Conservation (phyloP, 2,329 filamentous ascomycete genomes). For the Delphinella strobiligena region DNA sequence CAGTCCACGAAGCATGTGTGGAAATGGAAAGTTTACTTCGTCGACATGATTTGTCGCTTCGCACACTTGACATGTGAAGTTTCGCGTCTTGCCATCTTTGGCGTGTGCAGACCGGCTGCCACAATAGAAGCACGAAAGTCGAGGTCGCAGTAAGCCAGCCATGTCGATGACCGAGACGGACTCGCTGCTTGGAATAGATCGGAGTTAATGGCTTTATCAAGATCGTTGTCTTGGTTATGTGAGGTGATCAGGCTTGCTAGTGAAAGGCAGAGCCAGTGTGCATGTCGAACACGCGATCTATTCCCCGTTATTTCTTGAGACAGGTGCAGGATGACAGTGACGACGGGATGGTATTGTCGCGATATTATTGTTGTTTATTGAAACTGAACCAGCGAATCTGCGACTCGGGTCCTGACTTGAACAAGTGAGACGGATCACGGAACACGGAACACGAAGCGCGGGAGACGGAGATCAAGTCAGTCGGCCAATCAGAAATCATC, state of each 20-base stretch:
- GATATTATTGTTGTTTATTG: too few relatives aligned
- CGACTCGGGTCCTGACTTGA: too few relatives aligned
- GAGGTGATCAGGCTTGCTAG: too few relatives aligned
- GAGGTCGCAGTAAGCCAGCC: constrained; percentile 8
- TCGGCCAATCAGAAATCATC: background rate
- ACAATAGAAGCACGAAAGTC: constrained; percentile 65
- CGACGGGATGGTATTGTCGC: too few relatives aligned
- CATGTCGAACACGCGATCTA: too few relatives aligned
- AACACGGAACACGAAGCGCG: too few relatives aligned
- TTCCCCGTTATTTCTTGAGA: too few relatives aligned
- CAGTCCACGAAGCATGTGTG: constrained; percentile 3
- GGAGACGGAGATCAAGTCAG: background rate
- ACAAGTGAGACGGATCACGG: too few relatives aligned
- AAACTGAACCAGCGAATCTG: too few relatives aligned
- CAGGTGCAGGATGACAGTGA: too few relatives aligned
- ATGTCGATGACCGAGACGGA: constrained; percentile 2
- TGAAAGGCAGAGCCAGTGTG: too few relatives aligned
- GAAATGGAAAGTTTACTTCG: constrained; percentile 43
- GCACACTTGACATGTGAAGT: constrained; percentile 67
- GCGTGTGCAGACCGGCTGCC: constrained; percentile 51
- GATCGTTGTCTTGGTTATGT: too few relatives aligned
- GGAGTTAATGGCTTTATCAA: background rate
- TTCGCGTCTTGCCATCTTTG: constrained; percentile 45
- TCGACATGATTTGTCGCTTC: constrained; percentile 85
- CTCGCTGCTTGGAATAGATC: background rate